These are phyloP conservation scores for Boehmeria nivea DNA, from an alignment of 306 rosid genomes.

Conservation along the genomic window DNA sequence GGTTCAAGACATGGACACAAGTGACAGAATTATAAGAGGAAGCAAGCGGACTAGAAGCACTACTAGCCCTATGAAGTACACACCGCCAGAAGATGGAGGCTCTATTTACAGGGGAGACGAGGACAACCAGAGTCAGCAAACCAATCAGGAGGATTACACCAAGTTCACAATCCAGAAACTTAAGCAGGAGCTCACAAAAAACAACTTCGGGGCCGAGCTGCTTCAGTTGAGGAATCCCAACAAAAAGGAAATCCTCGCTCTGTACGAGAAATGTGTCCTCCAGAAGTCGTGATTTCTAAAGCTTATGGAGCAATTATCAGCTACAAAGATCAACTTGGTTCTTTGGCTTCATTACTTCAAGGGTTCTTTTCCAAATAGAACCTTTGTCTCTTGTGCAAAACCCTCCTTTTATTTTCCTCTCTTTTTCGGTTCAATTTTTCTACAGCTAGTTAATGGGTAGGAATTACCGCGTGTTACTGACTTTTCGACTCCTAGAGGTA, in stretches of 20 bases:
- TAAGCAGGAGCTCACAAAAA: conserved; percentile 89
- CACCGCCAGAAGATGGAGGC: conserved; percentile 83
- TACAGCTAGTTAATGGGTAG: too few species aligned
- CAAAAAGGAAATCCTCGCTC: conserved; percentile 68
- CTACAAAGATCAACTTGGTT: too few species aligned
- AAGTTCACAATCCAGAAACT: conserved; percentile 78
- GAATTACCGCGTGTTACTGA: too few species aligned
- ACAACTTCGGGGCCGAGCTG: conserved; percentile 72
- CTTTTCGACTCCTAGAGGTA: too few species aligned
- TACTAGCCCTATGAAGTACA: conserved; percentile 34
- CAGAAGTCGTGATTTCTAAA: conserved; percentile 44
- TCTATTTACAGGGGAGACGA: conserved; percentile 67
- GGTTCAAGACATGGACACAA: conserved; percentile 65
- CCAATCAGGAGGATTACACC: conserved; percentile 60
- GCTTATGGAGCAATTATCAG: not conserved
- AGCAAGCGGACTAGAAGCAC: conserved; percentile 67
- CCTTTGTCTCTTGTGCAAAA: too few species aligned
- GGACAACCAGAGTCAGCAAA: conserved; percentile 64
- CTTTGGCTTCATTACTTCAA: too few species aligned
- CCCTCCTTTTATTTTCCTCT: too few species aligned
- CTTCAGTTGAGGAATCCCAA: conserved; percentile 72
- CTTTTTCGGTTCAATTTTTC: too few species aligned
- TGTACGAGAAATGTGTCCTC: conserved; percentile 71
- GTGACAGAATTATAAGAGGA: conserved; percentile 49
- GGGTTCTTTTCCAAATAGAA: too few species aligned